These are phyloP conservation scores for Vicia villosa DNA, from an alignment of 306 rosid species.

Conservation along the genomic window DNA sequence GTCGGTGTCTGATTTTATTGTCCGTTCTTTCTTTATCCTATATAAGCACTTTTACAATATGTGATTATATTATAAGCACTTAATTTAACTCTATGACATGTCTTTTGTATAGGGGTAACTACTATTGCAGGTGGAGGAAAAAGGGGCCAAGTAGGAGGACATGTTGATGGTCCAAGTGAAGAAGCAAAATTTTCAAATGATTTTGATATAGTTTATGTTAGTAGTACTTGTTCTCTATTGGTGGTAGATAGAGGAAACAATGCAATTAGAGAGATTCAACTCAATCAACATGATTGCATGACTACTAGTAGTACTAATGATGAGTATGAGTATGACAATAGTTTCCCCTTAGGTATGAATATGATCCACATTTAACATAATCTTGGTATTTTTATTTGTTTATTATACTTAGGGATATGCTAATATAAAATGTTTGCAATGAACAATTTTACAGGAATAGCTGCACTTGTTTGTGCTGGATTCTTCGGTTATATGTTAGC, in stretches of 20 bases:
- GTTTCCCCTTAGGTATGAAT: constrained; percentile 70
- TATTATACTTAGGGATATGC: constrained; percentile 16
- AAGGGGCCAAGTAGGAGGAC: constrained; percentile 79
- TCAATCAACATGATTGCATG: constrained; percentile 74
- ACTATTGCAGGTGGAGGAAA: constrained; percentile 99
- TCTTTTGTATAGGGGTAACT: constrained; percentile 69
- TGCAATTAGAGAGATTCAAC: constrained; percentile 94
- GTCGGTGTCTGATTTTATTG: too few relatives aligned
- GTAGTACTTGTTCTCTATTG: constrained; percentile 86
- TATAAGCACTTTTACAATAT: background rate
- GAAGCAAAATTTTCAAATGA: constrained; percentile 93
- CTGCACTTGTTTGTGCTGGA: constrained; percentile 65
- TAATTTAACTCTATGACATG: constrained; percentile 17
- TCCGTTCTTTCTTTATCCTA: too few relatives aligned
- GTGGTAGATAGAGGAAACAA: constrained; percentile 92
- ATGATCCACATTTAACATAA: constrained; percentile 20
- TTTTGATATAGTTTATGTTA: constrained; percentile 76
- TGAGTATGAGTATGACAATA: constrained; percentile 50
- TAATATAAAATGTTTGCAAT: constrained; percentile 15
- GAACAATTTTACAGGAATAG: constrained; percentile 62
- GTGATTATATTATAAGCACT: background rate
- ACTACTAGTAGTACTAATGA: constrained; percentile 39
- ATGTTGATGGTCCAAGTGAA: constrained; percentile 97
- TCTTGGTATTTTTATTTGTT: constrained; percentile 3
- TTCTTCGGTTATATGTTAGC: constrained; percentile 93